These are phyloP conservation scores for Pythium aphanidermatum DNA, from an alignment of 352 stramenopile genomes.

Conservation along the genomic window DNA sequence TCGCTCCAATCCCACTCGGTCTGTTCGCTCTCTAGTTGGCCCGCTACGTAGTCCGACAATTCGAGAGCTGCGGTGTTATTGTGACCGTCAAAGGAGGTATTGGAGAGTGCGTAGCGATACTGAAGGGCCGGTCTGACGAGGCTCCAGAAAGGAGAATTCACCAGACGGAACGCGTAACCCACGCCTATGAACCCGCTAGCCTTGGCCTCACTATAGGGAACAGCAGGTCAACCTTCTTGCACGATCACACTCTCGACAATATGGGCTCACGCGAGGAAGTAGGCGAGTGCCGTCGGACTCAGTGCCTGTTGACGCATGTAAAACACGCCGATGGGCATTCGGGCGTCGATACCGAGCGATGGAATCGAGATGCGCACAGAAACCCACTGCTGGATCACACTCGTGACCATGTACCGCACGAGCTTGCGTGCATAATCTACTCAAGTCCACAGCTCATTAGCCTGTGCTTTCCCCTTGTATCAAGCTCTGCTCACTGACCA, in stretches of 20 bases:
- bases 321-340: constrained; percentile 34
- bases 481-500: constrained; percentile 11
- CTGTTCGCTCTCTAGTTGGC: constrained; percentile 4
- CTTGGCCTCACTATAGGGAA: constrained; percentile 21
- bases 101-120: constrained; percentile 1
- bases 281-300: constrained; percentile 34
- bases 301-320: constrained; percentile 35
- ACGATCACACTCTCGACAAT: neutral
- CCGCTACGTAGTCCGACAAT: constrained; percentile 10
- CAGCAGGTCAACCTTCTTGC: neutral
- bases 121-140: constrained; percentile 1
- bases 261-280: constrained; percentile 32
- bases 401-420: constrained; percentile 40
- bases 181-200: constrained; percentile 53
- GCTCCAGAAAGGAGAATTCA: constrained; percentile 34
- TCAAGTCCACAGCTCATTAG: neutral
- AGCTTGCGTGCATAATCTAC: constrained; percentile 52
- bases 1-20: constrained; percentile 44
- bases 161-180: constrained; percentile 29
- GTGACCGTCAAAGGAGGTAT: neutral
- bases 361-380: constrained; percentile 22
- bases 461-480: no score
- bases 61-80: neutral
- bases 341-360: constrained; percentile 15
- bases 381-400: constrained; percentile 23